A percentile compares a stretch with the other conserved stretches of the same genome.
Conservation (phyloP, 169 alveolate genomes). For the Plasmodium inui region DNA sequence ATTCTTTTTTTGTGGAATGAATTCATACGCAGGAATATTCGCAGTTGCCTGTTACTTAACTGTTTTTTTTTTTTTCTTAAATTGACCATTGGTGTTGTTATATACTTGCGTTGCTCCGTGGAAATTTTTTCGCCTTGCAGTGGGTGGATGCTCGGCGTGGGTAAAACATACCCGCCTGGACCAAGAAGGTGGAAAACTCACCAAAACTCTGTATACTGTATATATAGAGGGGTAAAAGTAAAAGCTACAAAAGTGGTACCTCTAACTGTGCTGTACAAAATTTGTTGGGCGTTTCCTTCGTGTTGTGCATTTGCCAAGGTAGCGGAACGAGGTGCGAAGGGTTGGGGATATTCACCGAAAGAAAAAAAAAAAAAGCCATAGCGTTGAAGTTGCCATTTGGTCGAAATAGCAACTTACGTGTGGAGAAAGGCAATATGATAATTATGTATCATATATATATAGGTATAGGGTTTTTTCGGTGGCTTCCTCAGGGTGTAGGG, state of each 20-base stretch:
- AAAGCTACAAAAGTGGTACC: neutral
- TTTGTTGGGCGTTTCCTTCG: neutral
- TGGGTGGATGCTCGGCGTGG: neutral
- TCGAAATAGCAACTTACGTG: neutral
- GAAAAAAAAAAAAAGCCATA: neutral
- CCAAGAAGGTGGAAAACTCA: neutral
- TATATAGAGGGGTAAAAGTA: neutral
- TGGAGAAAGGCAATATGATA: neutral
- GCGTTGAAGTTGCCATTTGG: neutral
- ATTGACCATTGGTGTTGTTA: neutral
- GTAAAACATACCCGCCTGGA: neutral
- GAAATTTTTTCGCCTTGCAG: neutral
- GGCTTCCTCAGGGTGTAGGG: neutral
- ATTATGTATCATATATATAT: neutral
- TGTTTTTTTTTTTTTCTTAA: neutral
- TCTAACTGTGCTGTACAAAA: neutral
- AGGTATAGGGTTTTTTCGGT: neutral
- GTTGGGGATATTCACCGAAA: neutral
- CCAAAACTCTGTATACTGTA: neutral
- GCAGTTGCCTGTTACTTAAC: neutral
- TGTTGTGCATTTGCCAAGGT: neutral
- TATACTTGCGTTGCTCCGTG: neutral
- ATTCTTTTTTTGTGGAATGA: neutral
- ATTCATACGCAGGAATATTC: neutral
- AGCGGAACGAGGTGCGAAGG: neutral